Evolutionary conservation across 768 basidiomycete genomes (phyloP).

Genomic region (Mycena kentingensis): DNA sequence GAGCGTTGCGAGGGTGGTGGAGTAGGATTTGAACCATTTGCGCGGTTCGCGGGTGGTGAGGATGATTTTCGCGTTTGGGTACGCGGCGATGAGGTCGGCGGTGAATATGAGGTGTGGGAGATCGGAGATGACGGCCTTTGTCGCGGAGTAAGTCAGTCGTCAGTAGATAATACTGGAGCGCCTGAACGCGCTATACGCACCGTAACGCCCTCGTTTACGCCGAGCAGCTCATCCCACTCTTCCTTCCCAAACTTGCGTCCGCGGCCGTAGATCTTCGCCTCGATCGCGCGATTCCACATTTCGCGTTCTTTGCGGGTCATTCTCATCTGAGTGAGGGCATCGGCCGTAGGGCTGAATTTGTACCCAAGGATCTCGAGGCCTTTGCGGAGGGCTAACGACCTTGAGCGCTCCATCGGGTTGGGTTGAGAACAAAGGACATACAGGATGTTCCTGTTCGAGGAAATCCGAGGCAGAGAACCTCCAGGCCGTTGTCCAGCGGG

Average conservation of each 20-base stretch:
- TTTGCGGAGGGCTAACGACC: background rate
- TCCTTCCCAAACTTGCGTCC: background rate
- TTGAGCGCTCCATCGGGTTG: background rate
- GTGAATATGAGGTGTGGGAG: background rate
- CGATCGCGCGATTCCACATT: slow-evolving; percentile 1
- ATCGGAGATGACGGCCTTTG: slow-evolving; percentile 4
- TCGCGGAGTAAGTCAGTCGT: background rate
- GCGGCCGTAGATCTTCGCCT: background rate
- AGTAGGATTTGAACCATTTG: slow-evolving; percentile 9
- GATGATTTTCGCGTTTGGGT: slow-evolving; percentile 5
- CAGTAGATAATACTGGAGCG: too few relatives aligned
- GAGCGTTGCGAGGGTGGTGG: background rate
- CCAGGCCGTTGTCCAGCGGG: too few relatives aligned
- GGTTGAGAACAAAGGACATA: background rate
- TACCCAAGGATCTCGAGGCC: background rate
- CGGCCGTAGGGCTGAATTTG: background rate
- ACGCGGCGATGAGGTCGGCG: background rate
- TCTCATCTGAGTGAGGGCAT: background rate
- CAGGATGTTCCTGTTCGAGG: background rate
- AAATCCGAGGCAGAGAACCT: background rate
- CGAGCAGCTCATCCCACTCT: slow-evolving; percentile 7
- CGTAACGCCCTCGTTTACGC: background rate
- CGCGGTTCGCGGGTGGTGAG: slow-evolving; percentile 3
- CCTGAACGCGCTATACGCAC: background rate
- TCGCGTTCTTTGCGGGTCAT: background rate